Base-by-base conservation (phyloP, 164 flowering plant genomes). In the Annona squamosa region DNA sequence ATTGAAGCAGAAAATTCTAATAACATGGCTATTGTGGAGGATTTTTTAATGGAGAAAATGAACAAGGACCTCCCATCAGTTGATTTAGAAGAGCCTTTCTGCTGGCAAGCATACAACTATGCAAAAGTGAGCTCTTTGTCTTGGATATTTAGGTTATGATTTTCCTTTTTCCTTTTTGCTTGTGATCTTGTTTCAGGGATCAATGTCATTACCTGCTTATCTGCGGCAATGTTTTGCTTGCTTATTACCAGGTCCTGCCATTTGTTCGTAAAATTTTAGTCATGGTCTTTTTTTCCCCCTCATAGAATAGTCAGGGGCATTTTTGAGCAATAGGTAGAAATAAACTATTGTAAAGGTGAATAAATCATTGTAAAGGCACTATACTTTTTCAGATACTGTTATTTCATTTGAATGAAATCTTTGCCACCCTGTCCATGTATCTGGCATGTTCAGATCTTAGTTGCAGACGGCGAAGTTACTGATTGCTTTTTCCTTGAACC, bases 1-100 rank as follows among this genome's bases (percentile, higher is more conserved):
- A 59, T 67, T 64, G 98, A 92, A 79, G 74, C 84, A 45, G 98
- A 91, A 70, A 84, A 71, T 77, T 65, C 84, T 69, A 83, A 74
- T 72, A 91, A 82, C 77, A 79, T 87, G 87, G 85, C 81, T 17
- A 93, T 91, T 71, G 79, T 93, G 48, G 98, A 93, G 74, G 99
- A 93, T 26, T 83, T 83, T 52, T 81, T 96, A 65, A 78, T 85
- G 86, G 94, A 90, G 78, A 93, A 92, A 77, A 92, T 93, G 94
- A 91, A 71, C 85, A 92, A 88, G 88, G 90, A 87, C 78, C 93
- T 96, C 68, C 88, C 85, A 45, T 76, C 98, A n/a, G 95, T 83
- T 77, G 99, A 96, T 74, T 77, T 93, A 57, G 99, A 96, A 79
- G 99, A 96, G 79, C 96, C 99, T 72, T 93, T 93, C 82, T 86